A percentile compares a stretch with the other conserved stretches of the same genome.
These are phyloP conservation scores for Penicillium lividum DNA, from an alignment of 495 filamentous ascomycete species.

Conservation along the genomic window DNA sequence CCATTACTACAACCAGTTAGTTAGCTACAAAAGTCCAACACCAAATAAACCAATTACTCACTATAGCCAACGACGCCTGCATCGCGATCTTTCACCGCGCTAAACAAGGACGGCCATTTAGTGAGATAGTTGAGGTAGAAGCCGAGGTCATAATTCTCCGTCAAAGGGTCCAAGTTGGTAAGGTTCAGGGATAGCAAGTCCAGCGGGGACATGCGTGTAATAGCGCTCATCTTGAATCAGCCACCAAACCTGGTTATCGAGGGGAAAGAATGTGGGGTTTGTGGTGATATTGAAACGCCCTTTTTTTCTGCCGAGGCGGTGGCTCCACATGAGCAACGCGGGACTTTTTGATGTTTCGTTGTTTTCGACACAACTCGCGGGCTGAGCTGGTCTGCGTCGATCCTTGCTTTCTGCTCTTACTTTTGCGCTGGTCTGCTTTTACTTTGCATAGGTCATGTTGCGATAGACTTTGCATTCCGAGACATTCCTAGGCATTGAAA, in stretches of 20 bases:
- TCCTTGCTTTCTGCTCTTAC: background rate
- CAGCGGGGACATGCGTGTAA: conserved; percentile 67
- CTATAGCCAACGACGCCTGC: conserved; percentile 92
- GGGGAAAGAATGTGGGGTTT: conserved; percentile 16
- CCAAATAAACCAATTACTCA: conserved; percentile 43
- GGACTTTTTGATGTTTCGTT: background rate
- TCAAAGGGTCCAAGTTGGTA: conserved; percentile 85
- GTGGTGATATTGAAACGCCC: background rate
- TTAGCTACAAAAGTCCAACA: background rate
- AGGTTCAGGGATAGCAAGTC: conserved; percentile 84
- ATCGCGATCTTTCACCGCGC: conserved; percentile 74
- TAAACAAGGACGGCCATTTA: conserved; percentile 92
- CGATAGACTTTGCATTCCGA: conserved; percentile 1
- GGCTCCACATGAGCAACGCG: background rate
- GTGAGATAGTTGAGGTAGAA: conserved; percentile 96
- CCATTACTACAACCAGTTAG: conserved; percentile 70
- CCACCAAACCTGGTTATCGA: background rate
- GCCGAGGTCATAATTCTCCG: conserved; percentile 91
- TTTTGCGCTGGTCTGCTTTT: background rate
- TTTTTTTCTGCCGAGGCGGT: conserved; percentile 16
- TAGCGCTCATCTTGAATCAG: conserved; percentile 57
- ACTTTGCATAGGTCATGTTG: conserved; percentile 6
- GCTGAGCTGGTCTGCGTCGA: conserved; percentile 2
- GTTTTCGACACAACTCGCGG: background rate
- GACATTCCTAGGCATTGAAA: conserved; percentile 5